Percentiles rank a stretch among this genome's conserved stretches.
These are phyloP conservation scores for Ailanthus altissimus DNA, from an alignment of 345 rosid genomes.

Conservation along the genomic window DNA sequence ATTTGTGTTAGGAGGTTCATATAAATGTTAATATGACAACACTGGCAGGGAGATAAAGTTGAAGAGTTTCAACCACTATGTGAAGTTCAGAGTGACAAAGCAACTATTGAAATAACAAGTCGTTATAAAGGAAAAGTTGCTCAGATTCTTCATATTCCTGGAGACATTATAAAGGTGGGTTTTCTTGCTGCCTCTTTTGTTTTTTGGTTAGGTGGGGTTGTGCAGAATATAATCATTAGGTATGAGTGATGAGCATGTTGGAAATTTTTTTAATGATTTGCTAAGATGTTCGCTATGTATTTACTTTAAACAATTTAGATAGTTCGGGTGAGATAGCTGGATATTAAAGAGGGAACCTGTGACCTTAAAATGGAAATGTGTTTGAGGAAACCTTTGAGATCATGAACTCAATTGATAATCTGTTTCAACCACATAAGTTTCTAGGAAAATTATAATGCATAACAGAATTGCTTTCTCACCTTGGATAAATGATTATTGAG, in stretches of 20 bases:
- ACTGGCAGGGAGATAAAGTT: slow-evolving; percentile 70
- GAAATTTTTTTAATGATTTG: neutral
- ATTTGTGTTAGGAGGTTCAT: neutral
- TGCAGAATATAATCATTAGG: neutral
- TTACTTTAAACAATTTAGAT: neutral
- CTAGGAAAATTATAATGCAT: neutral
- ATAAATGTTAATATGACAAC: slow-evolving; percentile 16
- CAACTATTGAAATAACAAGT: slow-evolving; percentile 91
- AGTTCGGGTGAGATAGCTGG: neutral
- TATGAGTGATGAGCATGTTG: neutral
- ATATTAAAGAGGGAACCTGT: neutral
- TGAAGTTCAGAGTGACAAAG: slow-evolving; percentile 98
- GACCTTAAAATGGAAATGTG: neutral
- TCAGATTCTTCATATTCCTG: slow-evolving; percentile 60
- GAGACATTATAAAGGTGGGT: slow-evolving; percentile 81
- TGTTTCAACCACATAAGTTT: neutral
- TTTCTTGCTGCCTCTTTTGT: neutral
- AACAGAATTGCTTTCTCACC: neutral
- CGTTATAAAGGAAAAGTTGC: slow-evolving; percentile 86
- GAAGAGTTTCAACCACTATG: slow-evolving; percentile 96
- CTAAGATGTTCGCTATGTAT: neutral
- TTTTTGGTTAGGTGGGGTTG: neutral
- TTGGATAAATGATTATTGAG: neutral
- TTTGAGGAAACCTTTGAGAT: neutral
- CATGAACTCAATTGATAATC: neutral